Base-by-base conservation (phyloP, 2,329 filamentous ascomycete species). In the Thielaviopsis populi region DNA sequence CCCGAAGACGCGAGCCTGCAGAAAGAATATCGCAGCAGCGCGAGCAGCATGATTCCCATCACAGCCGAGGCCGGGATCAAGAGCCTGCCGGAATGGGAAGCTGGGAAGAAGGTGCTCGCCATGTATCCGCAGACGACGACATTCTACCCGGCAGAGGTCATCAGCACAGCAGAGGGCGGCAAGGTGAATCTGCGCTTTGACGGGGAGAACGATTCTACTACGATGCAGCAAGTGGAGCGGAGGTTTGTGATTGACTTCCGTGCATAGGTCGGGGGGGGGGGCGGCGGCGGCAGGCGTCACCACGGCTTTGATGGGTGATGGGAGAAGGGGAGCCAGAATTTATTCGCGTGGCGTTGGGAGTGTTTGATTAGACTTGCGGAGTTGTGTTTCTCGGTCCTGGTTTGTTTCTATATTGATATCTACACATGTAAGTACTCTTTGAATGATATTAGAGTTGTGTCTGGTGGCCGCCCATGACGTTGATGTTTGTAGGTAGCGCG, bases 71-170 rank as follows among this genome's bases (percentile, higher is more conserved):
- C 67, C 70, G 77, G 68, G 71, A 76, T 71, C 68, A 76, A 73
- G 67, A 83, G 74, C 1, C 76, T 86, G 17, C 75, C 79, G 3
- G 78, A 87, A 48, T 80, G 87, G 65, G 82, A 87, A 42, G 75
- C 81, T 46, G 86, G 87, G 54, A 88, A 86, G 71, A 82, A 84
- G 56, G 88, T 92, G 8, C 77, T 92, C 65, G 89, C 89, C 0
- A 76, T 90, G 65, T 94, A 94, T 70, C 89, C 89, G 0, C 85
- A 90, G 69, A 92, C 89, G 0, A 91, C 89, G 0, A 91, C 88
- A 0, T 92, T 94, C 69, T 94, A 94, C 72, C 85, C 88, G 71
- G 89, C 89, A 1, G 87, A 91, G 69, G 88, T 92, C 8, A 87
- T 89, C 74, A 85, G 85, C 42, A 65, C 61, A n/a, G 37, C 64